phyloP scores from a whole-genome alignment of 2,329 filamentous ascomycete genomes.

The Talaromyces amestolkiae region DNA sequence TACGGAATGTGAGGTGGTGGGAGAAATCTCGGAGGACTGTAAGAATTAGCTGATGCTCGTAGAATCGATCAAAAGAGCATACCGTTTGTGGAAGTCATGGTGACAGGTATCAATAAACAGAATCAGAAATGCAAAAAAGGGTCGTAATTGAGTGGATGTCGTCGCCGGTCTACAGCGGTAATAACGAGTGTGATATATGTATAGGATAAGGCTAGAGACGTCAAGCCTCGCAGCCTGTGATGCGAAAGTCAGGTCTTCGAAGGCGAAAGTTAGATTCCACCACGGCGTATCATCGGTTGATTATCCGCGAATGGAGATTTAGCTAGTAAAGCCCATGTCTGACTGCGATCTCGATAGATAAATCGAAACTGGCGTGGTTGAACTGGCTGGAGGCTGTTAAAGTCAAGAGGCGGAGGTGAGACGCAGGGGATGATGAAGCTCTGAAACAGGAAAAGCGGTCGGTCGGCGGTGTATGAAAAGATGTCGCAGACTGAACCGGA shows the following conservation, averaged over 20 bases:
- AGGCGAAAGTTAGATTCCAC: background rate
- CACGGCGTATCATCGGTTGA: background rate
- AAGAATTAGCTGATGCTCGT: slow-evolving; percentile 4
- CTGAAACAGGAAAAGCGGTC: slow-evolving; percentile 7
- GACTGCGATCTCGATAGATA: background rate
- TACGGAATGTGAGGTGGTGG: slow-evolving; percentile 31
- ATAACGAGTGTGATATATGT: slow-evolving; percentile 17
- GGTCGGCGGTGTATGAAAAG: background rate
- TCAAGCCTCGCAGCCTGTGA: slow-evolving; percentile 16
- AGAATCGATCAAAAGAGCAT: slow-evolving; percentile 17
- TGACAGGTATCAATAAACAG: slow-evolving; percentile 19
- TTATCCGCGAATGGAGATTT: background rate
- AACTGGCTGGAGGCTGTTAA: slow-evolving; percentile 1
- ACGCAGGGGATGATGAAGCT: slow-evolving; percentile 18
- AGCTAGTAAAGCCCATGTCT: slow-evolving; percentile 12
- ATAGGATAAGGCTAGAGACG: slow-evolving; percentile 16
- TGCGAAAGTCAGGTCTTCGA: background rate
- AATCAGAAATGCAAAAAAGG: background rate
- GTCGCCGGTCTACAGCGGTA: slow-evolving; percentile 33
- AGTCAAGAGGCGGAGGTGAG: slow-evolving; percentile 9
- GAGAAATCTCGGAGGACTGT: slow-evolving; percentile 21
- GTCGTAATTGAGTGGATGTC: slow-evolving; percentile 18
- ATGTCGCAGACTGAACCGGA: background rate
- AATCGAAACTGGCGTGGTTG: background rate
- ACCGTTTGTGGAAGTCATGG: slow-evolving; percentile 32